phyloP scores from a whole-genome alignment of 2,329 filamentous ascomycete genomes.

The Trichoderma sp. region DNA sequence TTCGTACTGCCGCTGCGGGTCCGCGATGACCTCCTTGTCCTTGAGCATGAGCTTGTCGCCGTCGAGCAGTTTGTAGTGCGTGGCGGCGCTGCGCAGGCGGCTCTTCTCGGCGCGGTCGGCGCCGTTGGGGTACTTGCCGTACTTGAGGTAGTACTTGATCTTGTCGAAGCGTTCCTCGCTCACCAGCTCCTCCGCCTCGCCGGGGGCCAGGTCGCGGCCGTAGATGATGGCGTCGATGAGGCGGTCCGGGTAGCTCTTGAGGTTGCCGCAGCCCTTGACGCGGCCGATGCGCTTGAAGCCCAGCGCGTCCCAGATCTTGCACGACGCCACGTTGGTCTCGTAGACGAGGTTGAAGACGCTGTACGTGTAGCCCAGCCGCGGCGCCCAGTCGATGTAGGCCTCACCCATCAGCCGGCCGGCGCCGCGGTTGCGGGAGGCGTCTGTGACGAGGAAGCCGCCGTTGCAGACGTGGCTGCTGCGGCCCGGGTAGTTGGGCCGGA shows the following conservation, averaged over 20 bases:
- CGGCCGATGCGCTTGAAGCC: slow-evolving; percentile 91
- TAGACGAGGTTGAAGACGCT: slow-evolving; percentile 94
- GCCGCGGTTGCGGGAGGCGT: slow-evolving; percentile 71
- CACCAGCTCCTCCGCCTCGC: slow-evolving; percentile 76
- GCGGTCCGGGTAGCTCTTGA: slow-evolving; percentile 68
- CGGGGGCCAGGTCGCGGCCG: slow-evolving; percentile 62
- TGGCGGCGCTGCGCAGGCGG: slow-evolving; percentile 87
- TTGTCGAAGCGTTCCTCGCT: slow-evolving; percentile 98
- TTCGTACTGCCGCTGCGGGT: slow-evolving; percentile 86
- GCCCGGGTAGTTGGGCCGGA: slow-evolving; percentile 92
- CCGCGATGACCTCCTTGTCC: slow-evolving; percentile 94
- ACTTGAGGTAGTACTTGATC: slow-evolving; percentile 96
- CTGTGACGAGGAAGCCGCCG: slow-evolving; percentile 75
- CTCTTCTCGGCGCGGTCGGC: slow-evolving; percentile 95
- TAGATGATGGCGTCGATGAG: slow-evolving; percentile 77
- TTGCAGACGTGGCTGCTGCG: slow-evolving; percentile 91
- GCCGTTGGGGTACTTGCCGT: slow-evolving; percentile 87
- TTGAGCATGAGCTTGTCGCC: slow-evolving; percentile 91
- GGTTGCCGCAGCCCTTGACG: slow-evolving; percentile 70
- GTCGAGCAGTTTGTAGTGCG: slow-evolving; percentile 84
- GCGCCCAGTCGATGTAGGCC: slow-evolving; percentile 75
- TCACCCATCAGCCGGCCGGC: slow-evolving; percentile 77
- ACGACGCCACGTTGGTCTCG: slow-evolving; percentile 88
- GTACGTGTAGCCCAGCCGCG: slow-evolving; percentile 83
- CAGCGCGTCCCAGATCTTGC: slow-evolving; percentile 87